These are phyloP conservation scores for Apocynum venetum DNA, from an alignment of 257 asterid genomes.

Conservation along the genomic window DNA sequence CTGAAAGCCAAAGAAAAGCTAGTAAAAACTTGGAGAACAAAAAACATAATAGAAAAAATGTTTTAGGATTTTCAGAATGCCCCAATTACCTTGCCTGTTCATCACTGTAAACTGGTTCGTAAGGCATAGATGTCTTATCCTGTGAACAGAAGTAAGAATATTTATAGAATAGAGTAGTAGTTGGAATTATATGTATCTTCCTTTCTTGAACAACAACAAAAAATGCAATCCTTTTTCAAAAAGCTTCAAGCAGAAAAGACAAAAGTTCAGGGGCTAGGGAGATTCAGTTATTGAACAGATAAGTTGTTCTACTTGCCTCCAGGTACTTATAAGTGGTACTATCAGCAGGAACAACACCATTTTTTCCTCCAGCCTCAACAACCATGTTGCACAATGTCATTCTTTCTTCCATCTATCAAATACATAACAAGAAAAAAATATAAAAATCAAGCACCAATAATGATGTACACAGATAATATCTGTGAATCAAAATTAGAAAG, in stretches of 20 bases:
- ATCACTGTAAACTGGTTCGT: slow-evolving; percentile 85
- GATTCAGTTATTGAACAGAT: neutral
- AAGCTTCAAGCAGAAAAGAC: neutral
- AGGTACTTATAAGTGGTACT: slow-evolving; percentile 83
- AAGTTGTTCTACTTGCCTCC: slow-evolving; percentile 47
- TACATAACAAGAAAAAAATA: slow-evolving; percentile 10
- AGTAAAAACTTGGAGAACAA: neutral
- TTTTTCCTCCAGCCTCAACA: slow-evolving; percentile 95
- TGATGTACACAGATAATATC: neutral
- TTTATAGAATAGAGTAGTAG: slow-evolving; percentile 6
- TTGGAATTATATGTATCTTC: neutral
- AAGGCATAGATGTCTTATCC: slow-evolving; percentile 86
- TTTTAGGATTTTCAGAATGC: slow-evolving; percentile 6
- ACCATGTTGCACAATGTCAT: slow-evolving; percentile 99
- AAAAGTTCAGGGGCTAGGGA: neutral
- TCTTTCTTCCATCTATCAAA: slow-evolving; percentile 91
- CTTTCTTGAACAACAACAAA: neutral
- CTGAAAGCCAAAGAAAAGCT: neutral
- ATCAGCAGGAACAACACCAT: slow-evolving; percentile 93
- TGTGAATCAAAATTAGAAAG: slow-evolving; percentile 9
- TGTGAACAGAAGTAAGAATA: slow-evolving; percentile 24
- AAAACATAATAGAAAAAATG: neutral
- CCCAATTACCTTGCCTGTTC: slow-evolving; percentile 74
- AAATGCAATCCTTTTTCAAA: neutral
- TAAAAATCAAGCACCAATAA: neutral